These are phyloP conservation scores for Claviceps pazoutovae DNA, from an alignment of 2,329 filamentous ascomycete species.

Conservation along the genomic window DNA sequence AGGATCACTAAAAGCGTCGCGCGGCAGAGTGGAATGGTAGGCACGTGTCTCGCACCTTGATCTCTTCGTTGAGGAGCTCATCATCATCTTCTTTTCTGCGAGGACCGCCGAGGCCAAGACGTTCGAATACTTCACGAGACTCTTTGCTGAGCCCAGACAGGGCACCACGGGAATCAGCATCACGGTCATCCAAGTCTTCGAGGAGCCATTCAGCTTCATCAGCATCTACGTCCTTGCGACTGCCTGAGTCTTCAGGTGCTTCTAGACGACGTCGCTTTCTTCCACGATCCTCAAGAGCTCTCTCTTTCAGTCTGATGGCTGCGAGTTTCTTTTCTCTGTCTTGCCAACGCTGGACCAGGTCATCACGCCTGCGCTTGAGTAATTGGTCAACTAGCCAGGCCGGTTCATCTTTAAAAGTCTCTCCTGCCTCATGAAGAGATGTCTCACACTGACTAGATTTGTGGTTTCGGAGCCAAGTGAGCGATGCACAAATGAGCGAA, in stretches of 20 bases:
- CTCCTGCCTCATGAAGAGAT: constrained; percentile 30
- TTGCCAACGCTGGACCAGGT: constrained; percentile 51
- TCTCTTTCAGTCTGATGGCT: constrained; percentile 48
- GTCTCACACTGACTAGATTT: constrained; percentile 48
- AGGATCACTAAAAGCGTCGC: constrained; percentile 15
- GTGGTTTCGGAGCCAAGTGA: constrained; percentile 83
- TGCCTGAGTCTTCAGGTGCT: constrained; percentile 12
- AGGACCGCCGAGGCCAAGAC: constrained; percentile 35
- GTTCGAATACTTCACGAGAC: constrained; percentile 60
- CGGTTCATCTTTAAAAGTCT: constrained; percentile 51
- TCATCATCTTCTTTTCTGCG: constrained; percentile 24
- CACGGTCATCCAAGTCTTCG: constrained; percentile 49
- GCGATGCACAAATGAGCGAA: constrained; percentile 74
- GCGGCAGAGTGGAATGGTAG: constrained; percentile 2
- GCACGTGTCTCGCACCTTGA: constrained; percentile 40
- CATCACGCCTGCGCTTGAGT: constrained; percentile 50
- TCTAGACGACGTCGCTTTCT: constrained; percentile 34
- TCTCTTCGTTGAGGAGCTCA: constrained; percentile 43
- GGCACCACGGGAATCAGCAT: constrained; percentile 20
- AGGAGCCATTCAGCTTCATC: constrained; percentile 61
- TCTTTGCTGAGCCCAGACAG: constrained; percentile 55
- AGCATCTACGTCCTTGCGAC: constrained; percentile 18
- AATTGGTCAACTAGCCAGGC: constrained; percentile 76
- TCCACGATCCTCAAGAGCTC: constrained; percentile 37
- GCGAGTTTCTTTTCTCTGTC: constrained; percentile 62